Evolutionary conservation across 2,329 filamentous ascomycete species (phyloP), one percentile per base, ranked within the genome.

Genomic region (Tolypocladium tropicale): DNA sequence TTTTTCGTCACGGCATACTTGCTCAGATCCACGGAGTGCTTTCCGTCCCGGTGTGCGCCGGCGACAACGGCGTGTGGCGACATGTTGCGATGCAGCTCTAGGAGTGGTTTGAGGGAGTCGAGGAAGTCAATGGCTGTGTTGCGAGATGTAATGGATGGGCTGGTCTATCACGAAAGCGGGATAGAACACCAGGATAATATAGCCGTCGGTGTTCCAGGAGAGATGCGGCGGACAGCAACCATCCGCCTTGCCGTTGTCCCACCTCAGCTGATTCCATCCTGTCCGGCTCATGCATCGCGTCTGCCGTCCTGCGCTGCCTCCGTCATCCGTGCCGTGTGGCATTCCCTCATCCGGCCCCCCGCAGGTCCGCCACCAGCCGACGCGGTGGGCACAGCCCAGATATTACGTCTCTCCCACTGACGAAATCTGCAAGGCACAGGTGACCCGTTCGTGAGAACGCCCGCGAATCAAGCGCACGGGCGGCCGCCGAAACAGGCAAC

Each of bases 1-100:
- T 89, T 82, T 25, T 76, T 68, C 2, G 74, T 72, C 30, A 78
- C 65, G 25, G 65, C 65, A 52, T 71, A 77, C 49, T 69, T 66
- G 33, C 62, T 59, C 21, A 75, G 59, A 50, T 72, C 66, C 12
- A 65, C 55, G 0, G 62, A 58, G 34, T 58, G 58, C 56, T 46
- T 37, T 32, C 63, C 60, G 39, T 57, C 56, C 10, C 12, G 46
- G 16, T 55, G 52, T 0, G 62, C 46, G 23, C 62, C 57, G 21
- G 60, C 56, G 5, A 59, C 56, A 18, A 75, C 60, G 10, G 72
- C 73, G 63, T 76, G 74, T 37, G 74, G 75, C 58, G 74, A 75
- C 74, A 77, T 77, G 25, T 12, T 32, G 46, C 14, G 7, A 5
- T n/a, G 46, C 28, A 32, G 28, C 9, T 32, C 4, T 14, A 49